phyloP scores from a whole-genome alignment of 208 protist species.

The Ichthyophonus hoferi region DNA sequence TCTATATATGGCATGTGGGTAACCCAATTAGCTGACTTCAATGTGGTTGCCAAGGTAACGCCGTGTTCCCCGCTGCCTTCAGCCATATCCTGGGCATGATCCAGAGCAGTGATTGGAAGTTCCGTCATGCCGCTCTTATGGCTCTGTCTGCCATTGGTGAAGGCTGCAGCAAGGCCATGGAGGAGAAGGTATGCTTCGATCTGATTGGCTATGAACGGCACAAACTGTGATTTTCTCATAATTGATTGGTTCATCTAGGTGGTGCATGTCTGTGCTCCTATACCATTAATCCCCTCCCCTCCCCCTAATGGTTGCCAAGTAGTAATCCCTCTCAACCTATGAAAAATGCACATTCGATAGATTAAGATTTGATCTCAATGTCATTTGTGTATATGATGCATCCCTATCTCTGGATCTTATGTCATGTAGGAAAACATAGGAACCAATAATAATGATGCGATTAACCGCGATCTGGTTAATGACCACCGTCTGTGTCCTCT shows the following conservation, averaged over 20 bases:
- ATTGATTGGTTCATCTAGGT: no score
- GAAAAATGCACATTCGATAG: no score
- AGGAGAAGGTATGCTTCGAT: background rate
- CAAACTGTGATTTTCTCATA: no score
- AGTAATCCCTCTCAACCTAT: no score
- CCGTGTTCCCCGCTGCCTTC: conserved; percentile 57
- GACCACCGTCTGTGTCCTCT: background rate
- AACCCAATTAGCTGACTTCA: no score
- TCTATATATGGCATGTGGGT: no score
- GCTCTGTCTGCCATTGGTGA: conserved; percentile 68
- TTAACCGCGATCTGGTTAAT: conserved; percentile 34
- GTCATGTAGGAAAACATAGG: background rate
- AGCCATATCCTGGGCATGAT: conserved; percentile 48
- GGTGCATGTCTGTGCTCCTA: no score
- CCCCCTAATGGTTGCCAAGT: no score
- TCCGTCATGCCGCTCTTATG: conserved; percentile 66
- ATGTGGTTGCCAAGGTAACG: no score
- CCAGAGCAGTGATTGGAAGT: conserved; percentile 58
- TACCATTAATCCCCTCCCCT: no score
- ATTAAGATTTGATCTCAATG: no score
- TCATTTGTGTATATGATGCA: background rate
- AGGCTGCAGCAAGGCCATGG: background rate
- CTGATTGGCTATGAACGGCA: no score
- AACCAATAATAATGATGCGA: background rate
- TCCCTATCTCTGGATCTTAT: background rate